Conservation (phyloP, 2,329 filamentous ascomycete species). For the Sarocladium kiliense region DNA sequence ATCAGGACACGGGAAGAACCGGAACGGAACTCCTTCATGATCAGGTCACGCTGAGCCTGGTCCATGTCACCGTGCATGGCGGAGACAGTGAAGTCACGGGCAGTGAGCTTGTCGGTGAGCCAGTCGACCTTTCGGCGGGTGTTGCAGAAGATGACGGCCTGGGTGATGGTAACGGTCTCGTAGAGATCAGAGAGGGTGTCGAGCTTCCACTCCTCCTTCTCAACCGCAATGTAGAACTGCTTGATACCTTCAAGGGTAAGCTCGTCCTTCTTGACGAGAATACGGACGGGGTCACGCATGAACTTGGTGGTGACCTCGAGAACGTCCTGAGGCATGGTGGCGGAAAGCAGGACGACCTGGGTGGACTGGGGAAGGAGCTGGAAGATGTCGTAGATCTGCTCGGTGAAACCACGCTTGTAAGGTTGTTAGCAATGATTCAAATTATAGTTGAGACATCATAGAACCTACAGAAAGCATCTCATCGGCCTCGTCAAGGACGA, state of each 20-base stretch:
- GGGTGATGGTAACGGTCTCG: slow-evolving; percentile 98
- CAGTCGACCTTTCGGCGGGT: slow-evolving; percentile 99
- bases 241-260: slow-evolving; percentile 99
- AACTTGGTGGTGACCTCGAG: slow-evolving; percentile 99
- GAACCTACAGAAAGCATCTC: slow-evolving; percentile 87
- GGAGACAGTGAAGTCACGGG: slow-evolving; percentile 97
- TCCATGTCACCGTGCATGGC: slow-evolving; percentile 99
- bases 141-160: slow-evolving; percentile 99
- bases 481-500: slow-evolving; percentile 98
- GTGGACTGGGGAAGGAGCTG: slow-evolving; percentile 96
- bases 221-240: slow-evolving; percentile 99
- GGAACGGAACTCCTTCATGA: slow-evolving; percentile 99
- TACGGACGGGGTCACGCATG: slow-evolving; percentile 98
- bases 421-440: slow-evolving; percentile 26
- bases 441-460: neutral
- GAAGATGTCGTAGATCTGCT: slow-evolving; percentile 99
- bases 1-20: slow-evolving; percentile 98
- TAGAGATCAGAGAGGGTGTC: slow-evolving; percentile 98
- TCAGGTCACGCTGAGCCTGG: slow-evolving; percentile 93
- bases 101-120: slow-evolving; percentile 98
- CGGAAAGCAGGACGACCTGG: slow-evolving; percentile 96
- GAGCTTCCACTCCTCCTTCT: slow-evolving; percentile 99
- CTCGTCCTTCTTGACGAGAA: slow-evolving; percentile 99
- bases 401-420: slow-evolving; percentile 89
- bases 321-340: slow-evolving; percentile 98